These are phyloP conservation scores for Podospora tetraspora DNA, from an alignment of 495 filamentous ascomycete genomes.

Conservation along the genomic window DNA sequence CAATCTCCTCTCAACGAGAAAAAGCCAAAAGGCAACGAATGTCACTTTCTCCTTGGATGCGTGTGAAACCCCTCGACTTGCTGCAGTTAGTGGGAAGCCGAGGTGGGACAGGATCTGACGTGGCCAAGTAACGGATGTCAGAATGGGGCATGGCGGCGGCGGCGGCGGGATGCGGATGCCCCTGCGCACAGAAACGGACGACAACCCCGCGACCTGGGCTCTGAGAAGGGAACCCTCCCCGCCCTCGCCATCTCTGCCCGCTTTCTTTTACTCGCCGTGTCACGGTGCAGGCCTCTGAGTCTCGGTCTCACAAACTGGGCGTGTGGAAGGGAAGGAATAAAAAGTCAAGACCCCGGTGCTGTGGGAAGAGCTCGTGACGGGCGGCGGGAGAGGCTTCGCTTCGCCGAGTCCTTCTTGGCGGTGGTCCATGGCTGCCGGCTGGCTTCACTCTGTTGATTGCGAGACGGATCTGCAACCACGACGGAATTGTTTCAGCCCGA, in stretches of 20 bases:
- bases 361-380: neutral
- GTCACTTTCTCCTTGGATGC: neutral
- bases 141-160: constrained; percentile 5
- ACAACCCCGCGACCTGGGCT: neutral
- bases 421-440: neutral
- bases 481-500: constrained; percentile 19
- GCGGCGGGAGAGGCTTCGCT: neutral
- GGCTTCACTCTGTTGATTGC: constrained; percentile 7
- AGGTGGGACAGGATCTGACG: constrained; percentile 14
- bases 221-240: neutral
- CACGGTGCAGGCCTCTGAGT: neutral
- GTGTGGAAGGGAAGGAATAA: neutral
- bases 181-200: neutral
- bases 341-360: neutral
- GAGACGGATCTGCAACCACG: constrained; percentile 24
- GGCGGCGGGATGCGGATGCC: neutral
- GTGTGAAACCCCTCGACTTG: neutral
- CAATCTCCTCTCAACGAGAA: neutral
- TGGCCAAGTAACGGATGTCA: constrained; percentile 10
- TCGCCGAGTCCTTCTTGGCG: neutral
- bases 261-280: neutral
- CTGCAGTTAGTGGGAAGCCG: constrained; percentile 1
- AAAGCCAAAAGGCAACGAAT: neutral
- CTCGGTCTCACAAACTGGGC: neutral
- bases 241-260: neutral